These are phyloP conservation scores for Ichthyophthirius multifiliis DNA, from an alignment of 169 alveolate species.

Conservation along the genomic window DNA sequence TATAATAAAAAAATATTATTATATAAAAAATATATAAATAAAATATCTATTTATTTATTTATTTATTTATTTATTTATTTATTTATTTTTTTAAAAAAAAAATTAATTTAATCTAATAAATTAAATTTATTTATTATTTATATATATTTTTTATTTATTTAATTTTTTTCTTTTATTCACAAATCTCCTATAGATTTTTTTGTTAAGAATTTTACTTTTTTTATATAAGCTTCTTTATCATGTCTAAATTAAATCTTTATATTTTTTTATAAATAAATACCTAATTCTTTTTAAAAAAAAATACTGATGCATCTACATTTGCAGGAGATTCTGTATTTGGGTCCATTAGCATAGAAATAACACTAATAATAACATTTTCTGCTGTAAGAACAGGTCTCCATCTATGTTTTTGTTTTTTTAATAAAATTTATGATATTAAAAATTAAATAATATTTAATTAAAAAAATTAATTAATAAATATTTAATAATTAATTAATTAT, in stretches of 20 bases:
- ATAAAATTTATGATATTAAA: too few species aligned
- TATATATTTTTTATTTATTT: too few species aligned
- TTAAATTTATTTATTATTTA: too few species aligned
- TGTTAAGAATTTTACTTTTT: constrained; percentile 87
- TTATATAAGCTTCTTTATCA: constrained; percentile 82
- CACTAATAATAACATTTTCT: constrained; percentile 94
- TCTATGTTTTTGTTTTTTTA: too few species aligned
- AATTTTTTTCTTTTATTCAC: constrained; percentile 26
- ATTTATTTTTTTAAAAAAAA: too few species aligned
- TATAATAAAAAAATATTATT: too few species aligned
- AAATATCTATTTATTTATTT: too few species aligned
- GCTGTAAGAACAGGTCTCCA: constrained; percentile 99
- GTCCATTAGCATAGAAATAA: constrained; percentile 95
- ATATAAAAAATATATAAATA: too few species aligned
- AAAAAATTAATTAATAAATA: background rate
- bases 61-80: too few species aligned
- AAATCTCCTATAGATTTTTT: constrained; percentile 56
- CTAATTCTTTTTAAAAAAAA: background rate
- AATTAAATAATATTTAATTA: too few species aligned
- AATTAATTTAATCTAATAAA: too few species aligned
- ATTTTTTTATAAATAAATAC: background rate
- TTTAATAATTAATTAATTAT: background rate
- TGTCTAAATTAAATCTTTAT: constrained; percentile 74
- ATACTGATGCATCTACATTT: constrained; percentile 94
- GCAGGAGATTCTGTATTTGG: constrained; percentile 98